Percentiles rank a stretch among this genome's conserved stretches.
Evolutionary conservation across 108 stramenopile genomes (phyloP).

Genomic region (Schizochytrium sp.): DNA sequence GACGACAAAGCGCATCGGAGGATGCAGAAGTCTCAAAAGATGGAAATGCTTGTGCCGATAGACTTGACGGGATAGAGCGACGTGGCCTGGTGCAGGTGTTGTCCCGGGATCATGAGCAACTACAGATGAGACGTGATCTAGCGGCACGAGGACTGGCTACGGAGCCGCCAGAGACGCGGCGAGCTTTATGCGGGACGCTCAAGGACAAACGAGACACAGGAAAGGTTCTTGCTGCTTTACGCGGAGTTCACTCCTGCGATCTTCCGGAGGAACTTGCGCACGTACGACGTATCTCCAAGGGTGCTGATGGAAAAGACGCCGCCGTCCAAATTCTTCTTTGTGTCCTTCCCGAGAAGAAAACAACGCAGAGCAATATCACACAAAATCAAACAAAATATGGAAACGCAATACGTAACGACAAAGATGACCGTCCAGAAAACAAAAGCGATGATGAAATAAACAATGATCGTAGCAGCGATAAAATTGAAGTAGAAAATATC

Average conservation of each 20-base stretch:
- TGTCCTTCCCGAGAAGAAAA: not conserved
- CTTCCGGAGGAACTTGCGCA: constrained; percentile 23
- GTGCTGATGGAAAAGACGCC: not conserved
- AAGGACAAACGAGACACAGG: not conserved
- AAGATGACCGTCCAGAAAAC: not conserved
- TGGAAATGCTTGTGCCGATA: too few relatives aligned
- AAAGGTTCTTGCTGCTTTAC: not conserved
- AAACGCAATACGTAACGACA: not conserved
- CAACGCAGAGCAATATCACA: not conserved
- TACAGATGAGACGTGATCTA: not conserved
- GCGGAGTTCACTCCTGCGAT: not conserved
- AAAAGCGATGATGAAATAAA: not conserved
- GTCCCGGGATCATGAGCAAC: constrained; percentile 4
- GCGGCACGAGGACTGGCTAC: not conserved
- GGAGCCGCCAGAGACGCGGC: not conserved
- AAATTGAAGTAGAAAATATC: not conserved
- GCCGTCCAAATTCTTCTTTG: not conserved
- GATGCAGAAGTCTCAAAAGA: not conserved
- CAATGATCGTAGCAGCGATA: not conserved
- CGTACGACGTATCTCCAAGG: constrained; percentile 1
- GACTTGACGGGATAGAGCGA: not conserved
- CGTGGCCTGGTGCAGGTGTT: not conserved
- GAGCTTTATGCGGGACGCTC: not conserved
- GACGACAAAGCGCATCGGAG: not conserved
- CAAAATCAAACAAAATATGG: too few relatives aligned